Percentiles rank a stretch among this genome's conserved stretches.
Conservation (phyloP, 768 basidiomycete species). For the Tricholoma furcatifolium region DNA sequence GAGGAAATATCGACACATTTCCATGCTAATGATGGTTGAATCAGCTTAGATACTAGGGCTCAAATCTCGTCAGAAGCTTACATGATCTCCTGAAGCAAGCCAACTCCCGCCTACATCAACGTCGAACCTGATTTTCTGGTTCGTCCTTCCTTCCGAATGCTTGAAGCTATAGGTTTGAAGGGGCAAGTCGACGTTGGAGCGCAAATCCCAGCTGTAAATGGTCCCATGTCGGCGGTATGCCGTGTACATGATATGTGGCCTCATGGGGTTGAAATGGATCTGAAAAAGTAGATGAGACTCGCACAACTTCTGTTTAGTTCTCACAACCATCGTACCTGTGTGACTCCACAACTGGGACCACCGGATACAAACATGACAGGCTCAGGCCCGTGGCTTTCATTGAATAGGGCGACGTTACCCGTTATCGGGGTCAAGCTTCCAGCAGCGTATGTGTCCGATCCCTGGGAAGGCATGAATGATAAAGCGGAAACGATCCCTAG, state of each 20-base stretch:
- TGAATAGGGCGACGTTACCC: slow-evolving; percentile 65
- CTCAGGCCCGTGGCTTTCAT: slow-evolving; percentile 51
- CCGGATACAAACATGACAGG: slow-evolving; percentile 67
- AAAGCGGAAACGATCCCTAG: slow-evolving; percentile 85
- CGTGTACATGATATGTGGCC: slow-evolving; percentile 74
- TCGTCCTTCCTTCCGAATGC: slow-evolving; percentile 39
- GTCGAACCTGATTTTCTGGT: slow-evolving; percentile 81
- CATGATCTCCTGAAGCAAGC: slow-evolving; percentile 69
- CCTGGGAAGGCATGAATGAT: slow-evolving; percentile 67
- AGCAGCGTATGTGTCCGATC: slow-evolving; percentile 72
- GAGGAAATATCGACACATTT: slow-evolving; percentile 55
- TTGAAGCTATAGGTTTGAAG: slow-evolving; percentile 33
- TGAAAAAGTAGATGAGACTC: slow-evolving; percentile 22
- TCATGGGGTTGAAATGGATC: slow-evolving; percentile 76
- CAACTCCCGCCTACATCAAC: slow-evolving; percentile 66
- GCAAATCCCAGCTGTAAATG: slow-evolving; percentile 80
- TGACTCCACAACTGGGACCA: slow-evolving; percentile 48
- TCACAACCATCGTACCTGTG: slow-evolving; percentile 41
- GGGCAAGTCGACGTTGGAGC: slow-evolving; percentile 49
- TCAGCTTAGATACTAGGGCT: not conserved
- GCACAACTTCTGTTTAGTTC: not conserved
- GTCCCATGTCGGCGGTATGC: slow-evolving; percentile 65
- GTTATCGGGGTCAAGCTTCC: slow-evolving; percentile 63
- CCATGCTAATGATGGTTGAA: slow-evolving; percentile 45
- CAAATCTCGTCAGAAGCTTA: slow-evolving; percentile 28